Evolutionary conservation across 2,329 filamentous ascomycete species (phyloP), one percentile per base, ranked within the genome.

Genomic region (Dactylellina cionopaga): DNA sequence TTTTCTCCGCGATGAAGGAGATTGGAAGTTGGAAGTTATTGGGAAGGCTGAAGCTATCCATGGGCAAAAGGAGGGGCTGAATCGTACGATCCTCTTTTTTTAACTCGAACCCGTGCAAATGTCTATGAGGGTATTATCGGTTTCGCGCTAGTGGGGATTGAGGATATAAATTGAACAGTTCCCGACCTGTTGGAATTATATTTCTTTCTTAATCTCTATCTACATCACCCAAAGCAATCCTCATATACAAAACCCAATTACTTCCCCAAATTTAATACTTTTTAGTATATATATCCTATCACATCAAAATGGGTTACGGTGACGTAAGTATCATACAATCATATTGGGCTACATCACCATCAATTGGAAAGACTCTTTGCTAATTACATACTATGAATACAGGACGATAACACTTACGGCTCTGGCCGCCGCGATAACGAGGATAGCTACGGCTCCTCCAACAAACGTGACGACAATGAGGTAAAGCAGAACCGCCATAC

Each of bases 291-390:
- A 15, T 15, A 9, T 35, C 9, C 43, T 19, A 31, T 29, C 52
- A 13, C 27, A 29, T 15, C 52, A 72, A 55, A n/a, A 72, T 72
- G 68, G 44, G 68, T 47, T 72, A 72, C 68, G 68, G 52, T 60
- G 52, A 64, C 43, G 52, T 49, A 55, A 54, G 56, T 29, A 11
- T 13, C 29, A 51, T 33, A 31, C 27, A 27, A 56, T 17, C 35
- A 31, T 35, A 37, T n/a, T 27, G 6, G n/a, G 24, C 33, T 10
- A 25, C 29, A 5, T 59, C 24, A 25, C 35, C 27, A 17, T 22
- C 43, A 33, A 27, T 33, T 49, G 39, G 15, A 35, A 17, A 47
- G 11, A 17, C 7, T 11, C 6, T 47, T 31, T 29, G 39, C 49
- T 47, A 56, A 65, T 19, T 25, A 24, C 11, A 39, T 22, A 17